Conservation (phyloP, 176 grass and related monocot species). For the Triticum timopheevii region DNA sequence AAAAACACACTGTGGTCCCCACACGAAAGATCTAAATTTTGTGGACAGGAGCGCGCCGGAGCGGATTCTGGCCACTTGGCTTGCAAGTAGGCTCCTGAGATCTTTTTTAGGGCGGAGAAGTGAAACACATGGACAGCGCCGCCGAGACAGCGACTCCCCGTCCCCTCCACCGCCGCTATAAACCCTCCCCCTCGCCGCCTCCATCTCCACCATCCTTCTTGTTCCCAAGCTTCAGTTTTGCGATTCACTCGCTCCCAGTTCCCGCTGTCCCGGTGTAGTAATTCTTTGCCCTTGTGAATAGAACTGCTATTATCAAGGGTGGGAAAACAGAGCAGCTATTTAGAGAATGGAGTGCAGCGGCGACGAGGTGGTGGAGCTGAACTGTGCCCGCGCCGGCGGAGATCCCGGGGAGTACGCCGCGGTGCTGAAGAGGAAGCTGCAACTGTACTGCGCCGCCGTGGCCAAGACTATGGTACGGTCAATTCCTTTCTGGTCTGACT, state of each 20-base stretch:
- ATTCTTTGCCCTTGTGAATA: neutral
- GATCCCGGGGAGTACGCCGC: slow-evolving; percentile 50
- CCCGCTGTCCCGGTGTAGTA: neutral
- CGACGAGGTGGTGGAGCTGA: slow-evolving; percentile 48
- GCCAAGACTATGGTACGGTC: slow-evolving; percentile 64
- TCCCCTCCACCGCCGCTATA: slow-evolving; percentile 10
- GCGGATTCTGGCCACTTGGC: neutral
- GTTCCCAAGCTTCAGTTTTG: neutral
- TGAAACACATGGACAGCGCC: slow-evolving; percentile 4
- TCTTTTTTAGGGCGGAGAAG: neutral
- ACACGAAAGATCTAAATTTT: neutral
- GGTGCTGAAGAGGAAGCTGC: slow-evolving; percentile 75
- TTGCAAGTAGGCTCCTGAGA: neutral
- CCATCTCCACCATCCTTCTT: neutral
- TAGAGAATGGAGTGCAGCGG: slow-evolving; percentile 26
- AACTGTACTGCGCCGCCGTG: slow-evolving; percentile 81
- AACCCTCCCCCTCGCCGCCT: neutral
- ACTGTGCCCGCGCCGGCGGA: slow-evolving; percentile 4
- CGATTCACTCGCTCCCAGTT: neutral
- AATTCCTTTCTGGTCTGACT: neutral
- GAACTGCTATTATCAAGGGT: neutral
- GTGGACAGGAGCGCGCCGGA: neutral
- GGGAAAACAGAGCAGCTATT: neutral
- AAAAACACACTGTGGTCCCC: neutral
- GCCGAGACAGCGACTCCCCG: neutral